These are phyloP conservation scores for Adansonia grandidieri DNA, from an alignment of 441 rosid genomes.

Conservation along the genomic window DNA sequence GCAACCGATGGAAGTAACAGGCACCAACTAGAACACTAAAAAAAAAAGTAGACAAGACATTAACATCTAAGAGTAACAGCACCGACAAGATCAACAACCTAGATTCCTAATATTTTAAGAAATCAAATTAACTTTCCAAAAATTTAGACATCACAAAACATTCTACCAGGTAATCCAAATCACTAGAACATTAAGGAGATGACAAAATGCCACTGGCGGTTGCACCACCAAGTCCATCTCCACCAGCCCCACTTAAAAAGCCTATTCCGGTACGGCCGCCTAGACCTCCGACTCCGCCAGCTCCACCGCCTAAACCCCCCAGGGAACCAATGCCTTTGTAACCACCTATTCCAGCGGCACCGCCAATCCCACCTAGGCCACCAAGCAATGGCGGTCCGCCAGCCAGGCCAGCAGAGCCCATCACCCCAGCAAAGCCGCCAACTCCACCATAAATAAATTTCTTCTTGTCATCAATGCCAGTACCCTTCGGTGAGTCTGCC, in stretches of 20 bases:
- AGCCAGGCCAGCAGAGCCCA: constrained; percentile 56
- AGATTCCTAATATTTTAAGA: not conserved
- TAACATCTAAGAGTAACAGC: not conserved
- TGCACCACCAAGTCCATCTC: constrained; percentile 32
- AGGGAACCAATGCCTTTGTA: constrained; percentile 38
- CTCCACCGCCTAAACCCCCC: constrained; percentile 3
- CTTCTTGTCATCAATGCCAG: constrained; percentile 51
- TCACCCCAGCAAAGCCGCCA: constrained; percentile 69
- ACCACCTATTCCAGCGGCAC: constrained; percentile 56
- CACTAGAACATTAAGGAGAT: not conserved
- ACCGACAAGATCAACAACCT: not conserved
- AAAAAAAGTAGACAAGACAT: not conserved
- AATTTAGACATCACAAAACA: not conserved
- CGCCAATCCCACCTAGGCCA: constrained; percentile 60
- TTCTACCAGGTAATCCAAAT: not conserved
- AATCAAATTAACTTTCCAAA: not conserved
- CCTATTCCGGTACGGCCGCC: constrained; percentile 35
- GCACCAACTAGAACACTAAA: not conserved
- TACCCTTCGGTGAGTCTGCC: constrained; percentile 38
- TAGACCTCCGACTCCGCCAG: constrained; percentile 20
- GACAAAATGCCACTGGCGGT: constrained; percentile 17
- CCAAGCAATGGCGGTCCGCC: constrained; percentile 56
- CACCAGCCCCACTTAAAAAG: constrained; percentile 25
- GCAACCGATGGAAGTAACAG: no score
- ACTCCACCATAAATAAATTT: constrained; percentile 63